Percentiles rank a stretch among this genome's conserved stretches.
Conservation (phyloP, 1,284 basidiomycete species). For the Boletus sp. region DNA sequence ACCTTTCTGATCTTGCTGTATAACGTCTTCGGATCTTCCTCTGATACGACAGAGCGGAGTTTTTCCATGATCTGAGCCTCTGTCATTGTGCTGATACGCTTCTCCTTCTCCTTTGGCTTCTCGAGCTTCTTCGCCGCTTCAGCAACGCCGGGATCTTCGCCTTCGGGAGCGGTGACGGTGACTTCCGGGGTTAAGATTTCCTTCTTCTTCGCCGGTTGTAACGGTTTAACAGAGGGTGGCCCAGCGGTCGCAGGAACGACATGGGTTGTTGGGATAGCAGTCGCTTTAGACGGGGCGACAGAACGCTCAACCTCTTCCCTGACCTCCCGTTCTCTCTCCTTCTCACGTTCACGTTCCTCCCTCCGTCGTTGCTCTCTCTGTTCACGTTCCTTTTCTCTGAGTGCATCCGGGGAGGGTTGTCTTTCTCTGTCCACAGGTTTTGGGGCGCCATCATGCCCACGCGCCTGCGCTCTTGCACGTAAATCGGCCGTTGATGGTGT, state of each 20-base stretch:
- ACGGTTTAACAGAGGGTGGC: slow-evolving; percentile 71
- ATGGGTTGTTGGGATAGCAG: slow-evolving; percentile 46
- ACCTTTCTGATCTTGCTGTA: slow-evolving; percentile 99
- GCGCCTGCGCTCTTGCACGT: slow-evolving; percentile 60
- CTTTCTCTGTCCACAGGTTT: slow-evolving; percentile 35
- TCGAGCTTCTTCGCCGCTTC: slow-evolving; percentile 69
- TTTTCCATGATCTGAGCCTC: slow-evolving; percentile 99
- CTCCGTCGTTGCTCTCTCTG: slow-evolving; percentile 35
- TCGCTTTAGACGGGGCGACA: slow-evolving; percentile 55
- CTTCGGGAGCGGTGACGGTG: slow-evolving; percentile 49
- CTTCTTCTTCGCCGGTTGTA: slow-evolving; percentile 80
- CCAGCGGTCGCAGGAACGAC: slow-evolving; percentile 52
- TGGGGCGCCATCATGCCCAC: slow-evolving; percentile 43
- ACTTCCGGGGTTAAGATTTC: slow-evolving; percentile 40
- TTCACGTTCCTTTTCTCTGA: slow-evolving; percentile 40
- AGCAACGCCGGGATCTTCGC: slow-evolving; percentile 55
- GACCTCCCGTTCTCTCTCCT: slow-evolving; percentile 37
- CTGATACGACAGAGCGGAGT: slow-evolving; percentile 85
- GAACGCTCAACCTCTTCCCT: slow-evolving; percentile 43
- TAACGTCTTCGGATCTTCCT: slow-evolving; percentile 85
- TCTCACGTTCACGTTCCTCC: slow-evolving; percentile 38
- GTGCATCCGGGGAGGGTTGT: slow-evolving; percentile 37
- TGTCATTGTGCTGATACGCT: slow-evolving; percentile 94
- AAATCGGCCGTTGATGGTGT: slow-evolving; percentile 66
- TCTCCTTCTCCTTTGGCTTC: slow-evolving; percentile 63